These are phyloP conservation scores for Linum trigynum DNA, from an alignment of 345 rosid genomes.

Conservation along the genomic window DNA sequence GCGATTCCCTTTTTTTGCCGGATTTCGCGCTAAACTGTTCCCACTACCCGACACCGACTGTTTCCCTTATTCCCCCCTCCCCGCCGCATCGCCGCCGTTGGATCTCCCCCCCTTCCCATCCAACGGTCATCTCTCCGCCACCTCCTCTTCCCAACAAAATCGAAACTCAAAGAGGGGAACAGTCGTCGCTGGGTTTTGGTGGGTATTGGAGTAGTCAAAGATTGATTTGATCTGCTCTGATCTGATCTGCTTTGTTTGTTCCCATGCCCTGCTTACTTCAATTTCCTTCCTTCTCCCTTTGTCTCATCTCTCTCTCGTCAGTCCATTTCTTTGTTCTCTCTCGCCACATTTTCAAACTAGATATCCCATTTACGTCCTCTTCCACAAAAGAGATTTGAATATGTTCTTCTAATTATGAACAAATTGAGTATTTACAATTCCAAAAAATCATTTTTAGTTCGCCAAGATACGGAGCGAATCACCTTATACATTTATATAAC, in stretches of 20 bases:
- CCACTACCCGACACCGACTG: conserved; percentile 16
- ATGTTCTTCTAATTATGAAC: no score
- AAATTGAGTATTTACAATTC: no score
- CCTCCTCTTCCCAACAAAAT: background rate
- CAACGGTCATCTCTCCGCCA: background rate
- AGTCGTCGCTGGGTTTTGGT: background rate
- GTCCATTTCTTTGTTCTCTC: conserved; percentile 1
- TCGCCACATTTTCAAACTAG: background rate
- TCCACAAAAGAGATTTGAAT: no score
- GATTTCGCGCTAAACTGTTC: conserved; percentile 43
- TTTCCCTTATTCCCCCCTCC: conserved; percentile 7
- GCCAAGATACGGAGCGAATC: no score
- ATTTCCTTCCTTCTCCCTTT: background rate
- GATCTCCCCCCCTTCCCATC: no score
- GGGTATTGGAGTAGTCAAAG: background rate
- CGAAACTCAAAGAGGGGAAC: conserved; percentile 1
- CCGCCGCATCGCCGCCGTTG: background rate
- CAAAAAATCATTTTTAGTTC: no score
- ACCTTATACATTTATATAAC: no score
- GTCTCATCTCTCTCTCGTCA: background rate
- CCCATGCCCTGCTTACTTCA: background rate
- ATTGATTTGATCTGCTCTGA: background rate
- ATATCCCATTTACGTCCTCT: no score
- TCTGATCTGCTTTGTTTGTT: background rate
- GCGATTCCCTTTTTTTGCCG: conserved; percentile 16